Evolutionary conservation across 2,329 filamentous ascomycete species (phyloP), one percentile per base, ranked within the genome.

Genomic region (Septoria petroselini): DNA sequence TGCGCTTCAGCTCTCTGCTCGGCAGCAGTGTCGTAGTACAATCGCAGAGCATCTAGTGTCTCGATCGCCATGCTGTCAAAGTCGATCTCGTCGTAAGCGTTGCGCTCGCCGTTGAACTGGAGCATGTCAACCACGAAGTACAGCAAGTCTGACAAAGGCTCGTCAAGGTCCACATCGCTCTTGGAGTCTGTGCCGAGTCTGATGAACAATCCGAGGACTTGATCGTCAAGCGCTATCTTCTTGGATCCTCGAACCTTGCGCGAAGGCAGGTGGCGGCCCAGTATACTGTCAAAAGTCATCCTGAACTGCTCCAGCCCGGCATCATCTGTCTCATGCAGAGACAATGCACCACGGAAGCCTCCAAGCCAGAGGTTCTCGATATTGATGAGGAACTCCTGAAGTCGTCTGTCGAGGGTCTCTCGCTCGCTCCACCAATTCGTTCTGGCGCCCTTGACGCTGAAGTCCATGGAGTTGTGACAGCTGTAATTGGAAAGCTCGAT

Each of bases 111-210:
- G 60, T 95, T 88, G 69, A 98, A 97, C 66, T 97, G 93, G 2
- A 98, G 76, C 43, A 97, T 91, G 62, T 98, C 93, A 4, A 98
- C 85, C 1, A 97, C 87, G 65, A 97, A 97, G 71, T 96, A 97
- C 3, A 98, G 79, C 21, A 98, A 74, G 66, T 98, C 93, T 59
- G 85, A 89, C n/a, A 98, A 73, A 0, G 85, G 82, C 62, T 97
- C 91, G 56, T 97, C 91, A 17, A 94, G 78, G 55, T 95, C 89
- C 50, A 74, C 71, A 6, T 83, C 81, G 1, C 83, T 79, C 6
- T 79, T 77, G 0, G 80, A 80, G 2, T 88, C 80, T 61, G 88
- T 82, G 3, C 89, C 89, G 0, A 98, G 78, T 0, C 88, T 88
- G 52, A 95, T 79, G 61, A 98, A 97, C 1, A 98, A 73, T 60